phyloP scores from a whole-genome alignment of 75 land plant genomes.

The Azolla pinnata region DNA sequence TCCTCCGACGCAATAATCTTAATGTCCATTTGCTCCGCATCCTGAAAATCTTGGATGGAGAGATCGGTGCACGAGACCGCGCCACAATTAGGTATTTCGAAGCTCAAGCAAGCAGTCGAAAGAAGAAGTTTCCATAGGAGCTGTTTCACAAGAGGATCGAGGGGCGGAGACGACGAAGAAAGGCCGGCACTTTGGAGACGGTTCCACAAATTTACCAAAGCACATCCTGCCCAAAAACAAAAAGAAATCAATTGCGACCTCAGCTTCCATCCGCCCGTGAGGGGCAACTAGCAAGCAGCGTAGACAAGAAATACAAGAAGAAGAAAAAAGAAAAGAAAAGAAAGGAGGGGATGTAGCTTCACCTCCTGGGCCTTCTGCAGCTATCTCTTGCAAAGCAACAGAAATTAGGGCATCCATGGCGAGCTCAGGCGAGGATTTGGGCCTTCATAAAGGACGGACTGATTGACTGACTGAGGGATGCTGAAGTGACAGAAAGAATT shows the following conservation, averaged over 20 bases:
- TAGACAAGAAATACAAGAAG: not conserved
- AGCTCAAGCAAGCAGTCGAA: slow-evolving; percentile 38
- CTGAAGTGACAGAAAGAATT: too few relatives aligned
- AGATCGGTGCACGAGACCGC: slow-evolving; percentile 9
- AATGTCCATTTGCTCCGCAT: slow-evolving; percentile 41
- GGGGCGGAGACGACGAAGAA: slow-evolving; percentile 20
- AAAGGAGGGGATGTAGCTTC: not conserved
- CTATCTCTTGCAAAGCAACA: slow-evolving; percentile 64
- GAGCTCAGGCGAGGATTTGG: too few relatives aligned
- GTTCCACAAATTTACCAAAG: slow-evolving; percentile 48
- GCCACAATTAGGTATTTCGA: slow-evolving; percentile 8
- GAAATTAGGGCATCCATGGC: slow-evolving; percentile 57
- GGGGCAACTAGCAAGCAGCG: not conserved
- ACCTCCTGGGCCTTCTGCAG: slow-evolving; percentile 42
- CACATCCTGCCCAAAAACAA: slow-evolving; percentile 20
- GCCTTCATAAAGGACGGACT: too few relatives aligned
- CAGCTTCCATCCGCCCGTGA: not conserved
- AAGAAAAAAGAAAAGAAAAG: not conserved
- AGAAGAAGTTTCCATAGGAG: slow-evolving; percentile 49
- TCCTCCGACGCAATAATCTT: slow-evolving; percentile 49
- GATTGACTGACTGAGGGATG: too few relatives aligned
- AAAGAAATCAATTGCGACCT: not conserved
- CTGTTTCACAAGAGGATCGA: slow-evolving; percentile 34
- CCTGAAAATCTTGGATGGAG: slow-evolving; percentile 34
- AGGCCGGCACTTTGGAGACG: too few relatives aligned